A percentile compares a stretch with the other conserved stretches of the same genome.
phyloP scores from a whole-genome alignment of 495 filamentous ascomycete species.

The Aspergillus affinis region DNA sequence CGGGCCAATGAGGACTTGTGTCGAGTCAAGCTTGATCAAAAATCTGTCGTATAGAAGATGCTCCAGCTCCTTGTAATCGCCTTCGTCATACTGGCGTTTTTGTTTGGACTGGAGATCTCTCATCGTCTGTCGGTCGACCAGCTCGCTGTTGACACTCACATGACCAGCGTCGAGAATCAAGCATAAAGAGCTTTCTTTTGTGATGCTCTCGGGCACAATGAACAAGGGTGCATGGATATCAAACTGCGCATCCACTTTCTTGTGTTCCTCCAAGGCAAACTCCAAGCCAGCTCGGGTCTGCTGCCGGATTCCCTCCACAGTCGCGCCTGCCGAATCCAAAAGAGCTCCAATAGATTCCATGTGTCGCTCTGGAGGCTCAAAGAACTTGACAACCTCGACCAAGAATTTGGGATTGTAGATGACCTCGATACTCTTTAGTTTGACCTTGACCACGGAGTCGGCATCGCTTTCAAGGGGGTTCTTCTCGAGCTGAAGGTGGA shows the following conservation, averaged over 20 bases:
- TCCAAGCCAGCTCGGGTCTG: constrained; percentile 94
- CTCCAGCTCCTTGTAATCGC: constrained; percentile 84
- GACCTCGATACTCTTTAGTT: constrained; percentile 92
- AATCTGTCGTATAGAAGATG: constrained; percentile 96
- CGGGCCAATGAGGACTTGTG: constrained; percentile 93
- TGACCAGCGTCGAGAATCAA: constrained; percentile 96
- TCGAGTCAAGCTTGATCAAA: constrained; percentile 84
- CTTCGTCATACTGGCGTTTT: constrained; percentile 79
- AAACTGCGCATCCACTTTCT: constrained; percentile 93
- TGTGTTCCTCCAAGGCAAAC: constrained; percentile 95
- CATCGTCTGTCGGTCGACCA: constrained; percentile 87
- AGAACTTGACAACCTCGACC: constrained; percentile 86
- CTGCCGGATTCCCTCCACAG: constrained; percentile 88
- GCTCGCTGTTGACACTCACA: constrained; percentile 86
- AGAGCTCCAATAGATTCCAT: constrained; percentile 97
- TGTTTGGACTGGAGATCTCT: constrained; percentile 89
- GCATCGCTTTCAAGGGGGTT: constrained; percentile 91
- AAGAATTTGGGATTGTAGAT: constrained; percentile 95
- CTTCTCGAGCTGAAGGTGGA: constrained; percentile 87
- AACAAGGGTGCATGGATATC: constrained; percentile 95
- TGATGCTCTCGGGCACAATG: constrained; percentile 92
- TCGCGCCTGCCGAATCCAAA: constrained; percentile 91
- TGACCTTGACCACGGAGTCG: constrained; percentile 84
- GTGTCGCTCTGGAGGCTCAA: constrained; percentile 91
- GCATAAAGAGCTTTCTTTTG: constrained; percentile 73